Evolutionary conservation across 2,329 filamentous ascomycete genomes (phyloP).

Genomic region (Aspergillus felis): DNA sequence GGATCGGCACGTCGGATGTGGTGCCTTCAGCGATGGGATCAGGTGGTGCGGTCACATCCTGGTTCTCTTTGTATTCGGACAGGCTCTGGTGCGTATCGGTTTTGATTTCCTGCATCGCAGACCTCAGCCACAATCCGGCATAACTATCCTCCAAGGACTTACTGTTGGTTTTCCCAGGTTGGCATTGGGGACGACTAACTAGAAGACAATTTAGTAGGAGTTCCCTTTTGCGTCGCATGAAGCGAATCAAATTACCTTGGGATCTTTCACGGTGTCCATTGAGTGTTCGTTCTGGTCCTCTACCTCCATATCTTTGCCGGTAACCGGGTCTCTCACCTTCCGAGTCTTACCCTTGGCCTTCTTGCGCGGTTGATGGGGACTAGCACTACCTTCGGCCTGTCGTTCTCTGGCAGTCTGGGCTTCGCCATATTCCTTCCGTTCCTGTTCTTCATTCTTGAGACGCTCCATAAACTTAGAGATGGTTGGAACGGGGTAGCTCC

Average conservation of each 20-base stretch:
- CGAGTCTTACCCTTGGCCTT: conserved; percentile 47
- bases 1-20: conserved; percentile 91
- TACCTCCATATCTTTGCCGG: conserved; percentile 79
- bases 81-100: conserved; percentile 68
- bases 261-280: conserved; percentile 67
- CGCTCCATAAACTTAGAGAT: conserved; percentile 77
- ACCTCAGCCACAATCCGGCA: neutral
- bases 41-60: conserved; percentile 87
- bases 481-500: conserved; percentile 78
- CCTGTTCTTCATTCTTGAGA: conserved; percentile 73
- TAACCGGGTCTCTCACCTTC: conserved; percentile 79
- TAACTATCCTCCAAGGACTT: conserved; percentile 18
- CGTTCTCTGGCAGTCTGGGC: conserved; percentile 6
- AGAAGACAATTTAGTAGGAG: conserved; percentile 4
- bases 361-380: conserved; percentile 48
- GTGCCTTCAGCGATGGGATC: conserved; percentile 76
- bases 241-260: conserved; percentile 51
- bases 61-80: conserved; percentile 75
- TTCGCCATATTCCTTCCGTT: conserved; percentile 53
- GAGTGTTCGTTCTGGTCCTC: conserved; percentile 72
- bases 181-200: conserved; percentile 83
- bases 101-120: conserved; percentile 53
- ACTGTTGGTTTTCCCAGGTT: conserved; percentile 73
- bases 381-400: conserved; percentile 41
- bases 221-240: neutral